phyloP scores from a whole-genome alignment of 1,139 yeast genomes.

The Spathaspora sp. region DNA sequence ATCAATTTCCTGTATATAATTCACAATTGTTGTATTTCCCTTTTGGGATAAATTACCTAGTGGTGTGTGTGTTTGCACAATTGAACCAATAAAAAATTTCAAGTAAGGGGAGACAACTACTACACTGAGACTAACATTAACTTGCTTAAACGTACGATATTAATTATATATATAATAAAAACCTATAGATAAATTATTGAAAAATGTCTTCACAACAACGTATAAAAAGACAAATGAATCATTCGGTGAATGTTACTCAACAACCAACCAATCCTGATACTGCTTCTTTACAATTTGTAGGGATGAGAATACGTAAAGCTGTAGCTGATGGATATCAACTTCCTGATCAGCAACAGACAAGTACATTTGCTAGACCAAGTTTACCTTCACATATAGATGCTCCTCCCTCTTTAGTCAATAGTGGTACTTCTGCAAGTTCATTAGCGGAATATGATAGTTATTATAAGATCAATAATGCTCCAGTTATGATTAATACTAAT shows the following conservation, averaged over 20 bases:
- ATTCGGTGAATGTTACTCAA: conserved; percentile 6
- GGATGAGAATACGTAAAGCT: conserved; percentile 71
- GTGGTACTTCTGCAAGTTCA: conserved; percentile 30
- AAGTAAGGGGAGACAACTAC: no score
- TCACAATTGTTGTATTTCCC: background rate
- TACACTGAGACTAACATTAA: background rate
- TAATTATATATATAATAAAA: no score
- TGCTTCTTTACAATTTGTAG: conserved; percentile 49
- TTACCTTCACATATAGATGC: conserved; percentile 45
- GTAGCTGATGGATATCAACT: conserved; percentile 57
- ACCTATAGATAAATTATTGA: no score
- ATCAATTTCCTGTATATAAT: background rate
- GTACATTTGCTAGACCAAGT: conserved; percentile 44
- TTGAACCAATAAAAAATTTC: background rate
- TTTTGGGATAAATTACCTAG: background rate
- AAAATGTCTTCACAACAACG: conserved; percentile 10
- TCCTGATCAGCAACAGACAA: conserved; percentile 14
- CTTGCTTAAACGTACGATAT: background rate
- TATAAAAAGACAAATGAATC: conserved; percentile 14
- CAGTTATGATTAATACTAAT: conserved; percentile 22
- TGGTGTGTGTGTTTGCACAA: no score
- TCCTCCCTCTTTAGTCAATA: conserved; percentile 41
- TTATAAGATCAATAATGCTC: conserved; percentile 15
- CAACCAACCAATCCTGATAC: conserved; percentile 9
- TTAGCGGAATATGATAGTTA: conserved; percentile 17